Evolutionary conservation across 305 asterid genomes (phyloP).

Genomic region (Fraxinus ornus): DNA sequence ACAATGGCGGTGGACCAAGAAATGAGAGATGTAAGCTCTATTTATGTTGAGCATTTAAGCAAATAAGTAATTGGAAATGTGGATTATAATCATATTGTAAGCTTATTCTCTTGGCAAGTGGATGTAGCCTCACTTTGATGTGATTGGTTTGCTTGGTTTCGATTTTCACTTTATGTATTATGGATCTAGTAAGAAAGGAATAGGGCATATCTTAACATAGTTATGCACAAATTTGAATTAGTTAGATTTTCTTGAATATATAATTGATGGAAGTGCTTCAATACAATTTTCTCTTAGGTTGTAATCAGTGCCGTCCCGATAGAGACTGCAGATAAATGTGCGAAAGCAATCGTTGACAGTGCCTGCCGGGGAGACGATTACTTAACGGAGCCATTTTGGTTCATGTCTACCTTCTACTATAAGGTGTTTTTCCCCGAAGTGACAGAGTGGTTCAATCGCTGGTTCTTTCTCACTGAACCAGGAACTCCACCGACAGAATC

Average conservation of each 20-base stretch:
- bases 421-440: conserved; percentile 45
- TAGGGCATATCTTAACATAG: background rate
- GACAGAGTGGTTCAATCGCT: conserved; percentile 48
- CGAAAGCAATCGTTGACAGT: conserved; percentile 44
- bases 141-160: background rate
- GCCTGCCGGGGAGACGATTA: conserved; percentile 65
- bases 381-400: conserved; percentile 52
- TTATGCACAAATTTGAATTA: background rate
- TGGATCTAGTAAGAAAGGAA: background rate
- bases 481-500: conserved; percentile 44
- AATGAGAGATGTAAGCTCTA: conserved; percentile 52
- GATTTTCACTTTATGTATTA: background rate
- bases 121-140: background rate
- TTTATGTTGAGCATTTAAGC: background rate
- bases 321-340: conserved; percentile 36
- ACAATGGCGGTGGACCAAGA: conserved; percentile 51
- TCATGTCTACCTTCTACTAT: conserved; percentile 26
- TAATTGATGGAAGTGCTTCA: background rate
- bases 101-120: background rate
- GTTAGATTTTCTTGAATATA: background rate
- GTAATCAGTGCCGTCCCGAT: conserved; percentile 40
- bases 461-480: conserved; percentile 42
- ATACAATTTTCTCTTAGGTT: conserved; percentile 33
- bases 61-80: background rate
- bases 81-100: background rate